Evolutionary conservation across 805 yeast species (phyloP), one percentile per base, ranked within the genome.

Genomic region (Pichia californica): DNA sequence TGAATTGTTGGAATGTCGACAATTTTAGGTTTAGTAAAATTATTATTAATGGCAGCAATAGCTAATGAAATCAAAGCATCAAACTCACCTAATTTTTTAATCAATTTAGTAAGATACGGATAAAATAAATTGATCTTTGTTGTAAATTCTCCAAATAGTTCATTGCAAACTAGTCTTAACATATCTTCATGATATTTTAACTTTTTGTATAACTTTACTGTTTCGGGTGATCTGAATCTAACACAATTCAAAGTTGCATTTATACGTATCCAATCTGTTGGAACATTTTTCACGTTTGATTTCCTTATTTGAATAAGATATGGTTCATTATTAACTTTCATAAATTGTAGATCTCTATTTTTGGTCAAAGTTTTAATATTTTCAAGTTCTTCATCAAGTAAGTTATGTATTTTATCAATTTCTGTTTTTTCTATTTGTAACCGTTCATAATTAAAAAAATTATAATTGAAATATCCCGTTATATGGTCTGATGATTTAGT

Each of bases 231-330:
- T 46, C 88, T 67, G 59, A 77, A 89, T 45, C 98, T 66, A 2
- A 88, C 75, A 1, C 87, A 80, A 2, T 78, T 60, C 48, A 78
- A 68, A 37, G 94, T 74, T 8, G 83, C 83, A 52, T 76, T 83
- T 23, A 85, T 74, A 52, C 86, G 83, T 11, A 82, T 63, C 96
- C 96, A 91, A 40, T 76, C 78, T 2, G 66, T 52, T 0, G 98
- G 98, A 2, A 89, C 61, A 1, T 64, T 61, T 34, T 74, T 75
- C 2, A 73, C 67, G 35, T 75, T 75, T 11, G 73, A 62, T 48
- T 80, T 79, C 35, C 87, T 66, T 0, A 91, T 80, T 54, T 89
- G 96, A 19, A 93, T 71, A 38, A 89, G 64, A 55, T 81, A 84
- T 2, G 87, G 82, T 18, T 82, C 84, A 41, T 78, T 81, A 40